Evolutionary conservation across 441 rosid genomes (phyloP), one percentile per base, ranked within the genome.

Genomic region (Heliophila coronopifolia): DNA sequence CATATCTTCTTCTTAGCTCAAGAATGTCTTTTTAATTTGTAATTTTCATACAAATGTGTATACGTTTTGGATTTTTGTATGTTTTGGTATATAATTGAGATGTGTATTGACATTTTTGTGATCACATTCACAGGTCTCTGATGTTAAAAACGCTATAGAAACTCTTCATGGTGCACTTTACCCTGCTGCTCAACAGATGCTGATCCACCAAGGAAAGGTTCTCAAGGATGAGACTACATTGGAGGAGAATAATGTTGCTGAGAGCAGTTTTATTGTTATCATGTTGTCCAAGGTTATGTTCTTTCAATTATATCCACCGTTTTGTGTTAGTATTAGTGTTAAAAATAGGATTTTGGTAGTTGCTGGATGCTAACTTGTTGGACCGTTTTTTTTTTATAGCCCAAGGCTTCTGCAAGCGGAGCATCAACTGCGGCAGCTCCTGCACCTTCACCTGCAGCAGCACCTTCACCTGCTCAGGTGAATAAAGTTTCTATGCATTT

Each of bases 131-230:
- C 63, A 83, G 96, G 75, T 87, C 19, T 62, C 68, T 31, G 88
- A 77, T 62, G 87, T 78, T 40, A 84, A 87, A 59, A 69, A 71
- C 26, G 65, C 45, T 44, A 84, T 87, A 32, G 96, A 87, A 65
- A 54, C 58, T 10, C 47, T 31, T 25, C 86, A 87, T 20, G 93
- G 93, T 5, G 59, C 68, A 2, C 77, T 33, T 14, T 87, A 72
- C 60, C 88, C 94, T 1, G 86, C 88, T 52, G 54, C 69, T 22
- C 84, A 73, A 19, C 96, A 73, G 77, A 79, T 81, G 88, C 83
- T 87, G 7, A 77, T 84, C 54, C 73, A 87, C 50, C 93, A 87
- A 58, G 96, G 96, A 18, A 84, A 87, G 63, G 86, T 87, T 49
- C 77, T 84, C 0, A 77, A 72, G 48, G 90, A 86, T 46, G 69